Percentiles rank a stretch among this genome's conserved stretches.
Conservation (phyloP, 306 rosid genomes). For the Glycine soja region DNA sequence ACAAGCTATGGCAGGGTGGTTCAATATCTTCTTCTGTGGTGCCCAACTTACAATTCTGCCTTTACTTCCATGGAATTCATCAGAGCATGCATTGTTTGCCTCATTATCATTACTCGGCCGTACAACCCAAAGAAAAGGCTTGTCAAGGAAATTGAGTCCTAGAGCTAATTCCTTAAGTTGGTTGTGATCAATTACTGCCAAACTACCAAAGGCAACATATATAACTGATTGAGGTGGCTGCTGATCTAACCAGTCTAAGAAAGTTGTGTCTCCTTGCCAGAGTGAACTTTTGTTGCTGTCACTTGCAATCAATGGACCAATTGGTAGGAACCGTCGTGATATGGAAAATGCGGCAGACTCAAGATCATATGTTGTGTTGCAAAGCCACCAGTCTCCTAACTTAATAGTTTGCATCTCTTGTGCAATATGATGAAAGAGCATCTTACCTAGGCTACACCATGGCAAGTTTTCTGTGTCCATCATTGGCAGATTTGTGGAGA, state of each 20-base stretch:
- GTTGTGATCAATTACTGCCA: background rate
- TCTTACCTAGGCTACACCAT: conserved; percentile 11
- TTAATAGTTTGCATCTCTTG: conserved; percentile 9
- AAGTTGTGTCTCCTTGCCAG: conserved; percentile 31
- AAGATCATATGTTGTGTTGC: conserved; percentile 12
- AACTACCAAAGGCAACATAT: conserved; percentile 44
- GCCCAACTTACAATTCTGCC: conserved; percentile 49
- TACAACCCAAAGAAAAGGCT: conserved; percentile 45
- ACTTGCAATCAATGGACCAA: conserved; percentile 32
- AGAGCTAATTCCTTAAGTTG: conserved; percentile 43
- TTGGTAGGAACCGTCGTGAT: conserved; percentile 27
- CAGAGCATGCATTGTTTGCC: conserved; percentile 27
- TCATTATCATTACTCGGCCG: background rate
- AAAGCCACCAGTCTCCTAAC: background rate
- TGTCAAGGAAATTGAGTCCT: conserved; percentile 33
- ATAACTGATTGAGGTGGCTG: conserved; percentile 32
- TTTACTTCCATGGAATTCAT: conserved; percentile 36
- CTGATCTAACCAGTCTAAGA: conserved; percentile 40
- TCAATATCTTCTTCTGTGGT: conserved; percentile 46
- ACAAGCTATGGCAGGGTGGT: conserved; percentile 45
- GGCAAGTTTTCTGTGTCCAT: conserved; percentile 13
- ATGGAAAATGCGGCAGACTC: conserved; percentile 36
- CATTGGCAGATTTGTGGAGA: conserved; percentile 22
- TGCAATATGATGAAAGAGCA: background rate
- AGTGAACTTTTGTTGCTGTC: too few species aligned